Percentiles rank a stretch among this genome's conserved stretches.
These are phyloP conservation scores for Ogataea saltuana DNA, from an alignment of 805 yeast species.

Conservation along the genomic window DNA sequence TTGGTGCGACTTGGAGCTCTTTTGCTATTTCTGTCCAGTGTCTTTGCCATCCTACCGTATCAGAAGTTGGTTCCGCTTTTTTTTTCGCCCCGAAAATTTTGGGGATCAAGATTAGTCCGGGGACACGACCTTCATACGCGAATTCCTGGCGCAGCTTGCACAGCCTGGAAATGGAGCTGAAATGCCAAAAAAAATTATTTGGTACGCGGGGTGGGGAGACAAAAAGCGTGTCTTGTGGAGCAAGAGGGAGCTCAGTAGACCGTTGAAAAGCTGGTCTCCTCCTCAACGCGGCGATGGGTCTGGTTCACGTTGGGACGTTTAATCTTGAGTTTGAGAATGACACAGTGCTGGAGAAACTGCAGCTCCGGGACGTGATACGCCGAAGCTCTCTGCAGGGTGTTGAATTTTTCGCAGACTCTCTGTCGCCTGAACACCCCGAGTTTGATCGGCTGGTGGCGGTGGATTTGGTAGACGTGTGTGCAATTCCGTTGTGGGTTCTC, in stretches of 20 bases:
- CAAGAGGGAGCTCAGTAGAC: background rate
- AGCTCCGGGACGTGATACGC: background rate
- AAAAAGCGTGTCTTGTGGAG: background rate
- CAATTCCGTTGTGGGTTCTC: slow-evolving; percentile 21
- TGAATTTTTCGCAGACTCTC: slow-evolving; percentile 5
- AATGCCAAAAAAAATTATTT: background rate
- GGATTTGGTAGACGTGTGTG: slow-evolving; percentile 16
- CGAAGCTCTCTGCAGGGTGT: slow-evolving; percentile 5
- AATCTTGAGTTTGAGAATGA: slow-evolving; percentile 5
- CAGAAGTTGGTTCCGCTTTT: slow-evolving; percentile 5
- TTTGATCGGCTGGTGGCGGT: slow-evolving; percentile 12
- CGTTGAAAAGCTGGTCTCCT: background rate
- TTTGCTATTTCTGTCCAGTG: no score
- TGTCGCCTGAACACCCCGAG: background rate
- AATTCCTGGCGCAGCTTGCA: background rate
- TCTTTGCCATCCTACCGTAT: slow-evolving; percentile 1
- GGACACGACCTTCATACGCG: slow-evolving; percentile 6
- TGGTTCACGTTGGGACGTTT: slow-evolving; percentile 9
- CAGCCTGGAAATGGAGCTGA: background rate
- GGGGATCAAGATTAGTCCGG: background rate
- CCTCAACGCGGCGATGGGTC: background rate
- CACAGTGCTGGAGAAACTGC: slow-evolving; percentile 4
- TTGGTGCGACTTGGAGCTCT: no score
- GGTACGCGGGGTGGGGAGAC: no score
- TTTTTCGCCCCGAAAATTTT: slow-evolving; percentile 10